Evolutionary conservation across 169 alveolate genomes (phyloP).

Genomic region (Amoebophrya sp.): DNA sequence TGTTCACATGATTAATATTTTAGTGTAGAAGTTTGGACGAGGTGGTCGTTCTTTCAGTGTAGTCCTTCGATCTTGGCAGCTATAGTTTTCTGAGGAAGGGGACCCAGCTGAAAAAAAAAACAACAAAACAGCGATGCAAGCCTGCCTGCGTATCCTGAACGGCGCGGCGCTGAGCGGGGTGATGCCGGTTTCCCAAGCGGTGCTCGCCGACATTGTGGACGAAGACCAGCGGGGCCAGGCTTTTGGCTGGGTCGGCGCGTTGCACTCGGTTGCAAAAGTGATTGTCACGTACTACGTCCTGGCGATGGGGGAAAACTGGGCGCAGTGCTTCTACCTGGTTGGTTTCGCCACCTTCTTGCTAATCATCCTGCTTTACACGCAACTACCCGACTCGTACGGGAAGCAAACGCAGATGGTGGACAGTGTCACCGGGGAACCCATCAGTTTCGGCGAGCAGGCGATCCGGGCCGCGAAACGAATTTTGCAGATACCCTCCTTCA

Average conservation of each 20-base stretch:
- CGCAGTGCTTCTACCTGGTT: not conserved
- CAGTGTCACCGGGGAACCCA: no score
- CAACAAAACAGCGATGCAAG: no score
- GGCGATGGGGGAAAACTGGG: not conserved
- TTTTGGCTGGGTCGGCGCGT: not conserved
- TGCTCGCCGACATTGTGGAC: not conserved
- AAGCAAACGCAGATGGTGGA: no score
- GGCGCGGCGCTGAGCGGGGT: not conserved
- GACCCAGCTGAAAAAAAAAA: no score
- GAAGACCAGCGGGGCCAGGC: not conserved
- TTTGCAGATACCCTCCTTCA: not conserved
- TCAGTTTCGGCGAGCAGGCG: not conserved
- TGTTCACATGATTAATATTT: not conserved
- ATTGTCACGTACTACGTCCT: not conserved
- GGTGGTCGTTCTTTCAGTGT: not conserved
- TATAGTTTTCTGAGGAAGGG: no score
- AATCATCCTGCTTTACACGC: not conserved
- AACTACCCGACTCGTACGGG: not conserved
- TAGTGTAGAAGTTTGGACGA: not conserved
- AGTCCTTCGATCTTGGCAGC: not conserved
- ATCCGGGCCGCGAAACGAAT: not conserved
- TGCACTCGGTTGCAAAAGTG: not conserved
- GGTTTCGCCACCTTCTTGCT: not conserved
- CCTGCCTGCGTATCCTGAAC: not conserved
- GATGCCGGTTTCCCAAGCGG: not conserved